These are phyloP conservation scores for Magnusiomyces suaveolens DNA, from an alignment of 1,139 yeast species.

Conservation along the genomic window DNA sequence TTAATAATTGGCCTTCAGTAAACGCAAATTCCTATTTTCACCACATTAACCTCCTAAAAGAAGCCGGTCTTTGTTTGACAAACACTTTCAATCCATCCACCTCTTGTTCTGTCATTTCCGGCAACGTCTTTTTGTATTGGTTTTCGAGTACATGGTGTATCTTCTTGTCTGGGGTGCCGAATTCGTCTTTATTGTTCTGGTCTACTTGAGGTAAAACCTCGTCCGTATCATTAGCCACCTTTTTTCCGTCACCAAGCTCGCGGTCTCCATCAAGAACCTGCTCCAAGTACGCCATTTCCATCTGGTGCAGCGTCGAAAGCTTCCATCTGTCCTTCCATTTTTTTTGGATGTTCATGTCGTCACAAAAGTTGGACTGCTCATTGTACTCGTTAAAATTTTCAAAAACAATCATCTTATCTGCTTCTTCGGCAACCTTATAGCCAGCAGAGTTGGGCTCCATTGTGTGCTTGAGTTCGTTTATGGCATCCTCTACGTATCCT, in stretches of 20 bases:
- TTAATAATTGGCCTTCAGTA: no score
- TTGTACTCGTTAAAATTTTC: neutral
- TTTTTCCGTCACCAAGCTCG: neutral
- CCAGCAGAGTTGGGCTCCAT: neutral
- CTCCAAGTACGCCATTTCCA: constrained; percentile 2
- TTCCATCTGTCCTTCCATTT: neutral
- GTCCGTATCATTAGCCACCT: neutral
- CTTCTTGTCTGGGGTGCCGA: no score
- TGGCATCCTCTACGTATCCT: neutral
- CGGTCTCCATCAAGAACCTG: constrained; percentile 1
- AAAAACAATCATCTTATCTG: neutral
- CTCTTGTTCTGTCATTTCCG: neutral
- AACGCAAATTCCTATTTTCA: no score
- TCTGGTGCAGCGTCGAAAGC: neutral
- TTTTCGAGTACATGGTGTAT: neutral
- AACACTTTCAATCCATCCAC: neutral
- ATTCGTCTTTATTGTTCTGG: no score
- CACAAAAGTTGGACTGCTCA: neutral
- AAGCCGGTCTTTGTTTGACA: neutral
- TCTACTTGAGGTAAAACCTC: no score
- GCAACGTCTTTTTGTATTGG: neutral
- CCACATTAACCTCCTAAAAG: neutral
- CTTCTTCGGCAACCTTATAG: neutral
- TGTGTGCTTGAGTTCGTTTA: neutral
- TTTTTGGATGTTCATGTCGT: neutral